Evolutionary conservation across 768 basidiomycete genomes (phyloP).

Genomic region (Roridomyces roridus): DNA sequence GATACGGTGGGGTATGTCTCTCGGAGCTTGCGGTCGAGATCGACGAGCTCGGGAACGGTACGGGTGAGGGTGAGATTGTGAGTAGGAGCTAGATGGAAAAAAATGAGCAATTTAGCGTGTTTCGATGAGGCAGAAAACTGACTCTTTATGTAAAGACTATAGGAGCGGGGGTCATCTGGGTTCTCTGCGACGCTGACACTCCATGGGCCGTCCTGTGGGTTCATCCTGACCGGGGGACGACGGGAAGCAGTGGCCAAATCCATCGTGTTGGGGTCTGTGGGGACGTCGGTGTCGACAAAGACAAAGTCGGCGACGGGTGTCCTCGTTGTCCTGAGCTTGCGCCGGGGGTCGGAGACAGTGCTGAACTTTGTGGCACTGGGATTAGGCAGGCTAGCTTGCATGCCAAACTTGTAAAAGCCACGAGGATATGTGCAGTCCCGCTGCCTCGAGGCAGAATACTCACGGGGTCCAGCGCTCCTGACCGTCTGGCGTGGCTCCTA

Average conservation of each 20-base stretch:
- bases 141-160: slow-evolving; percentile 92
- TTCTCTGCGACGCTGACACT: slow-evolving; percentile 88
- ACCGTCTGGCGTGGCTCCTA: not conserved
- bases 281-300: slow-evolving; percentile 47
- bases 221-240: slow-evolving; percentile 64
- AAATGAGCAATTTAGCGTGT: slow-evolving; percentile 27
- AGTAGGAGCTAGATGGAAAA: slow-evolving; percentile 71
- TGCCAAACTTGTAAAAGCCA: not conserved
- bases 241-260: slow-evolving; percentile 39
- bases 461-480: not conserved
- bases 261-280: slow-evolving; percentile 48
- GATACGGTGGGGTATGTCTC: slow-evolving; percentile 63
- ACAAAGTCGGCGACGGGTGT: slow-evolving; percentile 19
- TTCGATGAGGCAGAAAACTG: slow-evolving; percentile 40
- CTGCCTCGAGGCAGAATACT: slow-evolving; percentile 24
- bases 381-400: slow-evolving; percentile 13
- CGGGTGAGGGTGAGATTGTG: slow-evolving; percentile 90
- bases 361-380: slow-evolving; percentile 15
- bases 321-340: slow-evolving; percentile 18
- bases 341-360: slow-evolving; percentile 22
- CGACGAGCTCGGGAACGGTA: slow-evolving; percentile 75
- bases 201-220: slow-evolving; percentile 85
- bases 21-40: slow-evolving; percentile 82
- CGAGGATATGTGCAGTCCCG: slow-evolving; percentile 22
- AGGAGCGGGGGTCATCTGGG: slow-evolving; percentile 73